These are phyloP conservation scores for Colletotrichum magnum DNA, from an alignment of 2,329 filamentous ascomycete species.

Conservation along the genomic window DNA sequence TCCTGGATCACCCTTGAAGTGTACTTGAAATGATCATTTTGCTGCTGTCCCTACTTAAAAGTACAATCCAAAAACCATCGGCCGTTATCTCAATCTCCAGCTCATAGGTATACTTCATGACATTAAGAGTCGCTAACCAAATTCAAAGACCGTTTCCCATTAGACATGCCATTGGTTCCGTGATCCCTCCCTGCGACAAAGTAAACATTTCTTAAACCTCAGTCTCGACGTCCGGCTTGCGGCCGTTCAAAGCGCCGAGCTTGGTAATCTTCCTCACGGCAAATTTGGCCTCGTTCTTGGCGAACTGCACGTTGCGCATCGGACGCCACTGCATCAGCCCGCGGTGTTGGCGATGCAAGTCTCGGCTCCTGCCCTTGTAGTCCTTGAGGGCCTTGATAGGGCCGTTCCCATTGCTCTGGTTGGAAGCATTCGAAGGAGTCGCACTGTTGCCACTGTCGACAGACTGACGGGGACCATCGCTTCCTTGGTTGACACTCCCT, in stretches of 20 bases:
- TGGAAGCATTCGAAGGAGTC: conserved; percentile 47
- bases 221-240: conserved; percentile 91
- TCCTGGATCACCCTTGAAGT: background rate
- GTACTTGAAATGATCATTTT: conserved; percentile 15
- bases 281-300: conserved; percentile 87
- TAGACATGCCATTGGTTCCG: background rate
- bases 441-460: conserved; percentile 54
- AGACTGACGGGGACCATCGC: conserved; percentile 51
- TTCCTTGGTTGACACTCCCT: conserved; percentile 47
- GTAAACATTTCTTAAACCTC: conserved; percentile 63
- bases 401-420: conserved; percentile 65
- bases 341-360: conserved; percentile 87
- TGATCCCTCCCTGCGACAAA: background rate
- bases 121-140: background rate
- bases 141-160: background rate
- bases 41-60: conserved; percentile 19
- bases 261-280: conserved; percentile 82
- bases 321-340: conserved; percentile 97
- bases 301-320: conserved; percentile 87
- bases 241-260: conserved; percentile 81
- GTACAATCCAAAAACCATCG: conserved; percentile 11
- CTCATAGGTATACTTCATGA: conserved; percentile 16
- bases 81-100: conserved; percentile 9
- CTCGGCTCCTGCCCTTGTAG: conserved; percentile 77
- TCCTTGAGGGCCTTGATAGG: conserved; percentile 72